phyloP scores from a whole-genome alignment of 2,329 filamentous ascomycete genomes.

The Fusarium nygamai region DNA sequence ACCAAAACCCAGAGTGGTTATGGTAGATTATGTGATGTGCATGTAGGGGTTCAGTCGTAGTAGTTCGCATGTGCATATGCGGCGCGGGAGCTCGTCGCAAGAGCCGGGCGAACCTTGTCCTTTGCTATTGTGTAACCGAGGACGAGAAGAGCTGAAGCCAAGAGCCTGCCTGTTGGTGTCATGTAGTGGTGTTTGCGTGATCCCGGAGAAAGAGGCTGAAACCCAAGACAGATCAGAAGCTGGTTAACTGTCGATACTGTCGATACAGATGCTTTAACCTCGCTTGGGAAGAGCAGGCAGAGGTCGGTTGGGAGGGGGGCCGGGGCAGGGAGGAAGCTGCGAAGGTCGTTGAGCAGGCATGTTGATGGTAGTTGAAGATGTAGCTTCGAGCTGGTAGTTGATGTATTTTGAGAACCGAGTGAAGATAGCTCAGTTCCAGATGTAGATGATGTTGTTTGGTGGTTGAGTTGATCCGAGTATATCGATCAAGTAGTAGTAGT shows the following conservation, averaged over 20 bases:
- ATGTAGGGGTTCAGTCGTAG: slow-evolving; percentile 34
- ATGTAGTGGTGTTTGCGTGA: neutral
- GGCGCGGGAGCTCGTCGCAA: slow-evolving; percentile 26
- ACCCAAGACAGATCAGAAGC: slow-evolving; percentile 9
- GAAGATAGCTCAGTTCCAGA: slow-evolving; percentile 35
- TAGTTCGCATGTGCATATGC: slow-evolving; percentile 41
- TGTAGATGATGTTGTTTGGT: slow-evolving; percentile 18
- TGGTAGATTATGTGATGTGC: slow-evolving; percentile 33
- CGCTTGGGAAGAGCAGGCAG: slow-evolving; percentile 73
- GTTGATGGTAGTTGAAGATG: slow-evolving; percentile 38
- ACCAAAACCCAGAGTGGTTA: slow-evolving; percentile 22
- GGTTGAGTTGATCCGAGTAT: slow-evolving; percentile 15
- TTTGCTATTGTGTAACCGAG: slow-evolving; percentile 31
- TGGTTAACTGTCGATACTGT: slow-evolving; percentile 10
- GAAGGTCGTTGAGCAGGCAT: slow-evolving; percentile 71
- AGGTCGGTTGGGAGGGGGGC: slow-evolving; percentile 71
- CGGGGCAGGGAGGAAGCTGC: slow-evolving; percentile 74
- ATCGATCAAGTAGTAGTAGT: slow-evolving; percentile 15
- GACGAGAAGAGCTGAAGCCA: slow-evolving; percentile 14
- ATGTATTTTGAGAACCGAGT: slow-evolving; percentile 30
- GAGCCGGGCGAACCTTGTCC: slow-evolving; percentile 34
- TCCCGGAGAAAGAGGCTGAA: slow-evolving; percentile 16
- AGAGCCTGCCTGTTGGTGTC: slow-evolving; percentile 5
- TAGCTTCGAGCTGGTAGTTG: slow-evolving; percentile 24
- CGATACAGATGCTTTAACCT: slow-evolving; percentile 51